phyloP scores from a whole-genome alignment of 2,329 filamentous ascomycete species.

The Ceratocystis alfenasii region DNA sequence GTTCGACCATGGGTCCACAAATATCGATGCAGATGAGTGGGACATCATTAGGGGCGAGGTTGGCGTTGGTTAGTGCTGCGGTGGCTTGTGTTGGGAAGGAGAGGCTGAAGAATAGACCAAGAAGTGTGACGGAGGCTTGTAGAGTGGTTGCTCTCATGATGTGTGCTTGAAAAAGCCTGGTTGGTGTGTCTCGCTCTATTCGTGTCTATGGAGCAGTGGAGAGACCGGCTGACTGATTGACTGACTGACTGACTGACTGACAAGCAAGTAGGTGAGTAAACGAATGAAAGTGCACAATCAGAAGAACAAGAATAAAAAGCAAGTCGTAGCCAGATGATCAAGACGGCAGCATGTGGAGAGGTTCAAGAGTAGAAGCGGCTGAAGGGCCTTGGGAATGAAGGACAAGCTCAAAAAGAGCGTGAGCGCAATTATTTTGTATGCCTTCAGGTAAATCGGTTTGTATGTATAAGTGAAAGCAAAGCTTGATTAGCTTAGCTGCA shows the following conservation, averaged over 20 bases:
- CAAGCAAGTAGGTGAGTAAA: not conserved
- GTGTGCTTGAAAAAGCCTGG: not conserved
- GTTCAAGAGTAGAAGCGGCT: not conserved
- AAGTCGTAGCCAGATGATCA: not conserved
- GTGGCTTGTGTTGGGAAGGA: constrained; percentile 27
- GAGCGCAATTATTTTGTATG: not conserved
- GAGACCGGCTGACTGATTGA: not conserved
- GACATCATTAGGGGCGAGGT: constrained; percentile 30
- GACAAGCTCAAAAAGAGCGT: not conserved
- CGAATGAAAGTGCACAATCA: constrained; percentile 1
- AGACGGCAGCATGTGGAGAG: not conserved
- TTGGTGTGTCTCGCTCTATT: not conserved
- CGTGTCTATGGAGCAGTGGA: not conserved
- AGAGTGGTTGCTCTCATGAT: constrained; percentile 17
- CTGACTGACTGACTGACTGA: not conserved
- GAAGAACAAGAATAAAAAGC: not conserved
- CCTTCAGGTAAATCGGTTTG: not conserved
- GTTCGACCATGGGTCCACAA: constrained; percentile 35
- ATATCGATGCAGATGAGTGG: constrained; percentile 33
- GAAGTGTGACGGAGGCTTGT: constrained; percentile 3
- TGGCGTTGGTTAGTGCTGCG: constrained; percentile 26
- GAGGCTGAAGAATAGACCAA: constrained; percentile 23
- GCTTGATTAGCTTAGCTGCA: constrained; percentile 6
- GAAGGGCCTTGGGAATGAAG: constrained; percentile 4
- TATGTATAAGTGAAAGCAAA: not conserved